A percentile compares a stretch with the other conserved stretches of the same genome.
Evolutionary conservation across 768 basidiomycete species (phyloP).

Genomic region (Mycena maculata): DNA sequence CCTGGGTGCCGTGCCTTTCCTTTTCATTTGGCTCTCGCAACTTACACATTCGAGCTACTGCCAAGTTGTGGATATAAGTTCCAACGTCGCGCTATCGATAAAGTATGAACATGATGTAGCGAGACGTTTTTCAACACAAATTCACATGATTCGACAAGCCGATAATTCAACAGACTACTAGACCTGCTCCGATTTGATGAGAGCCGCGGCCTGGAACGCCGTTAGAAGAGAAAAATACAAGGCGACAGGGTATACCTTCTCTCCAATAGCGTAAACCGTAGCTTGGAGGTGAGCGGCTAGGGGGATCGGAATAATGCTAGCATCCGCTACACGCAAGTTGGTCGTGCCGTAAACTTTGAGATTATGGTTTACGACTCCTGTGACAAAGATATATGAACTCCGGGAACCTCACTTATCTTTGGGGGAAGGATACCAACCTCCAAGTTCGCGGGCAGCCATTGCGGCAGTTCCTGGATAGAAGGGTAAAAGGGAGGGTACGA

Average conservation of each 20-base stretch:
- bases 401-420: background rate
- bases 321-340: conserved; percentile 35
- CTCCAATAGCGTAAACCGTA: conserved; percentile 35
- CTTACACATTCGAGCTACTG: too few relatives aligned
- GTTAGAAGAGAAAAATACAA: conserved; percentile 22
- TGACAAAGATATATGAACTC: background rate
- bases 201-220: background rate
- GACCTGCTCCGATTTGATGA: too few relatives aligned
- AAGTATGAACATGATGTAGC: too few relatives aligned
- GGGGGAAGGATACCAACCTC: background rate
- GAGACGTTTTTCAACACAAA: too few relatives aligned
- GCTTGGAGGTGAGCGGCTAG: conserved; percentile 31
- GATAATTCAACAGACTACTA: too few relatives aligned
- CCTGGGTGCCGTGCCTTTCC: too few relatives aligned
- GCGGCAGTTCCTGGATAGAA: conserved; percentile 11
- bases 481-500: background rate
- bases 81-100: too few relatives aligned
- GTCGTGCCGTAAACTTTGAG: conserved; percentile 33
- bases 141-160: too few relatives aligned
- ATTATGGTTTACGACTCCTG: conserved; percentile 32
- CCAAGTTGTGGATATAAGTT: too few relatives aligned
- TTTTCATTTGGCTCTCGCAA: too few relatives aligned
- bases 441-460: conserved; percentile 10
- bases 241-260: conserved; percentile 22
- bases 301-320: conserved; percentile 33